phyloP scores from a whole-genome alignment of 1,284 basidiomycete species.

The Ganoderma lucidum region DNA sequence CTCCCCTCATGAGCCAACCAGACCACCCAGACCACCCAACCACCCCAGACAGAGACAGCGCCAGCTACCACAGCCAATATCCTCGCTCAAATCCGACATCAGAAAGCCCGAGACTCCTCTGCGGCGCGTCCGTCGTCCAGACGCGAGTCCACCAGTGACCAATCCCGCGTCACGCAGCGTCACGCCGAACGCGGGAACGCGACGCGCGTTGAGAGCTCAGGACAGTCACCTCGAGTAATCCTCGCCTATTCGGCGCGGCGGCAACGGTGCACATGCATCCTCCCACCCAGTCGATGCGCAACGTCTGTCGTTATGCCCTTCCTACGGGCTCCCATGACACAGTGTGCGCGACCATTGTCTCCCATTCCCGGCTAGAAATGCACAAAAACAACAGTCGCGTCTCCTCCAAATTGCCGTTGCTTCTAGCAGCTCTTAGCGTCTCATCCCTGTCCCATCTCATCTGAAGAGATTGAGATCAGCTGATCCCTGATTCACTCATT shows the following conservation, averaged over 20 bases:
- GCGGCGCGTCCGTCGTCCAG: neutral
- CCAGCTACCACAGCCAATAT: neutral
- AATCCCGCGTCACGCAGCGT: slow-evolving; percentile 4
- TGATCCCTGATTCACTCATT: slow-evolving; percentile 9
- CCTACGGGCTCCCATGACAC: slow-evolving; percentile 8
- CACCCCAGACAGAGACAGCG: neutral
- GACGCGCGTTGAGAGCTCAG: neutral
- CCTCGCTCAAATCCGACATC: neutral
- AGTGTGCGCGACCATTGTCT: slow-evolving; percentile 7
- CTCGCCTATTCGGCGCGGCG: slow-evolving; percentile 8
- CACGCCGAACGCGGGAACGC: slow-evolving; percentile 11
- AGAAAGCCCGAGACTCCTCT: neutral
- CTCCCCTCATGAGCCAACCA: slow-evolving; percentile 9
- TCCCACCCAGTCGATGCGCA: neutral
- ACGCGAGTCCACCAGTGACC: neutral
- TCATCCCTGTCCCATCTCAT: slow-evolving; percentile 12
- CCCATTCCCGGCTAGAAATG: neutral
- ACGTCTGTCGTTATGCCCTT: neutral
- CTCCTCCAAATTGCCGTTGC: slow-evolving; percentile 16
- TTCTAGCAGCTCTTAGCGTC: slow-evolving; percentile 8
- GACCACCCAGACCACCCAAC: neutral
- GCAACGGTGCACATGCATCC: slow-evolving; percentile 4
- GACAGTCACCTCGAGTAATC: slow-evolving; percentile 2
- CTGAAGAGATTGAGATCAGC: slow-evolving; percentile 20
- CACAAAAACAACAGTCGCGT: slow-evolving; percentile 10